Base-by-base conservation (phyloP, 805 yeast species). In the Grigorovia yakushimaensis region DNA sequence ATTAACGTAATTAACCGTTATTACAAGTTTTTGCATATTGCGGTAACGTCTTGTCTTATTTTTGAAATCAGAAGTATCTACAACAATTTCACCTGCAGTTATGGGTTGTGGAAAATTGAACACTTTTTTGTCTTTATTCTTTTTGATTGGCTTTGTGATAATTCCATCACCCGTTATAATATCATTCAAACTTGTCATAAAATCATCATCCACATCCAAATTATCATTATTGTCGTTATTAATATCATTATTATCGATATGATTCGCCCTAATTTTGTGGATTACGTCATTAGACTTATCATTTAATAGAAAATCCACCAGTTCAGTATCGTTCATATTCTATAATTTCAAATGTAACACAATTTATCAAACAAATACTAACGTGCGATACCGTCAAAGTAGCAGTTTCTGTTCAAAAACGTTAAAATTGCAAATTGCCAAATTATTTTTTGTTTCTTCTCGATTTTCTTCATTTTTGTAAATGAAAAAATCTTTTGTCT, bases 291-390 rank as follows among this genome's bases (percentile, higher is more conserved):
- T 36, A 20, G 36, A 39, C 18, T 37, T 46, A 24, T 54, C 59
- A 11, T 50, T 39, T 19, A 57, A 43, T 5, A 57, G 47, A 27
- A 57, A 57, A 18, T 51, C 54, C 21, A 57, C 42, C 39, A 57
- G 27, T 22, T 55, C 57, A 23, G 39, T 33, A 18, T 54, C 57
- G 17, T 56, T 47, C 58, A 56, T 33, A 15, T 23, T 6, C 9
- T 23, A 15, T 33, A 30, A 15, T 30, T 4, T 4, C 19, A 39
- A 39, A 20, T 15, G 41, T 18, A 20, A 15, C 20, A 39, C 20
- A 10, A 19, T 11, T 19, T 20, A 20, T 15, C 9, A 6, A 22
- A 13, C 17, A 11, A 11, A 10, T 39, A 39, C 15, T 20, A 10
- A 10, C 10, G 21, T 18, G 15, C 15, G 15, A 37, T 17, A 17